A percentile compares a stretch with the other conserved stretches of the same genome.
These are phyloP conservation scores for Leccinellum luteum DNA, from an alignment of 768 basidiomycete species.

Conservation along the genomic window DNA sequence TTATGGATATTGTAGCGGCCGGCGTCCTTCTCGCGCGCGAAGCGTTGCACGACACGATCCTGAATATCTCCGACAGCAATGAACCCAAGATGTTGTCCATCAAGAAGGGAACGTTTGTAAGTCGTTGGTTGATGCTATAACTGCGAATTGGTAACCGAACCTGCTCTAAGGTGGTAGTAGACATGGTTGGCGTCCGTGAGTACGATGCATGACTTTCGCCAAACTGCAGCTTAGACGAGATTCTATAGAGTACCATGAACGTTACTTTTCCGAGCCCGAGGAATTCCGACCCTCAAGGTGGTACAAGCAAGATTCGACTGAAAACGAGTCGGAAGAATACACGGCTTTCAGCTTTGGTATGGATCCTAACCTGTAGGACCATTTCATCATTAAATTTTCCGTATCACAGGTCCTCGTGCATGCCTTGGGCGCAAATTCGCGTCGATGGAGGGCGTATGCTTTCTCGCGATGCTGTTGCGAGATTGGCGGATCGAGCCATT, in stretches of 20 bases:
- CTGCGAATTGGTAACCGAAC: not conserved
- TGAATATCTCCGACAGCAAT: conserved; percentile 17
- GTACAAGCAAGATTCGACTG: conserved; percentile 23
- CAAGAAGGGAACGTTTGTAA: conserved; percentile 23
- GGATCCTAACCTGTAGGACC: not conserved
- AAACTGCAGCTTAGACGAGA: not conserved
- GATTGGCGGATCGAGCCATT: conserved; percentile 53
- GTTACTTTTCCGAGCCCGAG: conserved; percentile 36
- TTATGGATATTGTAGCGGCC: conserved; percentile 20
- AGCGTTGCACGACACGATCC: conserved; percentile 25
- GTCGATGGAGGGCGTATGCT: conserved; percentile 47
- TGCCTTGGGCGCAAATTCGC: conserved; percentile 60
- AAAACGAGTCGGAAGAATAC: conserved; percentile 11
- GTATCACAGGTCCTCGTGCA: conserved; percentile 40
- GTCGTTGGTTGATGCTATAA: not conserved
- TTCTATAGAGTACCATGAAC: conserved; percentile 36
- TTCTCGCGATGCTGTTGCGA: conserved; percentile 49
- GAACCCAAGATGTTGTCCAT: conserved; percentile 19
- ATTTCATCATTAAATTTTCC: not conserved
- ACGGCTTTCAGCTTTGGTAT: conserved; percentile 26
- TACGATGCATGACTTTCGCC: not conserved
- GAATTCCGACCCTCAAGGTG: conserved; percentile 38
- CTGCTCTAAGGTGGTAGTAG: conserved; percentile 21
- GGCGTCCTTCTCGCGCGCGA: conserved; percentile 30
- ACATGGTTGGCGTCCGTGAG: conserved; percentile 32